Base-by-base conservation (phyloP, 2,329 filamentous ascomycete genomes). In the Cyanodermella asteris region DNA sequence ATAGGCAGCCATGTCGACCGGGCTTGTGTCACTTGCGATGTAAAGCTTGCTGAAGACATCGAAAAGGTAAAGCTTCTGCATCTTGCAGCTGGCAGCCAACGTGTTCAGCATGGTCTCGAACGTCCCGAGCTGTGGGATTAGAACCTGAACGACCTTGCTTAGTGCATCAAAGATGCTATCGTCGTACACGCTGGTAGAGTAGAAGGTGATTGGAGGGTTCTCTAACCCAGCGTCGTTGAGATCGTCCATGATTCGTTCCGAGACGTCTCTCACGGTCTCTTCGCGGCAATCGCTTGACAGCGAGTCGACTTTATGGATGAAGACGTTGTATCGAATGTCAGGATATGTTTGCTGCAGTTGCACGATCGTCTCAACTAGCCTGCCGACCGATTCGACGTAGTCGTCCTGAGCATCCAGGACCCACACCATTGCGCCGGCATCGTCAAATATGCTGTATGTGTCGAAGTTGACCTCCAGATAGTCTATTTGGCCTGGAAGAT, bases 251-350 rank as follows among this genome's bases (percentile, higher is more conserved):
- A 94, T 91, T 19, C 81, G 72, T 45, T 94, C 90, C 26, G 82
- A 82, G 34, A 97, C 91, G 49, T 97, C 87, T 30, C 87, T 74
- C 53, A 91, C 87, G 11, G 90, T 91, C 41, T 97, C 87, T 30
- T 82, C 70, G 44, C 87, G 82, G 57, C 87, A 94, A 48, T 97
- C 87, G 37, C 94, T 87, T 15, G 78, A 87, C 10, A 97, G 61
- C n/a, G 82, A 84, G 44, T 97, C 87, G 17, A 93, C 84, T 49
- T 97, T 97, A 61, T 97, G 87, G 39, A 97, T 91, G 49, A 97
- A 94, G 25, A 97, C 84, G 45, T 94, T 84, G 36, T 97, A 76
- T 48, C 93, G 91, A 51, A 94, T 87, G 43, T 78, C 73, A 3
- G 84, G 82, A 43, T 91, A 93, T 31, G 68, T 70, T 36, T 80